Conservation (phyloP, 768 basidiomycete species). For the Baorangia bicolor region DNA sequence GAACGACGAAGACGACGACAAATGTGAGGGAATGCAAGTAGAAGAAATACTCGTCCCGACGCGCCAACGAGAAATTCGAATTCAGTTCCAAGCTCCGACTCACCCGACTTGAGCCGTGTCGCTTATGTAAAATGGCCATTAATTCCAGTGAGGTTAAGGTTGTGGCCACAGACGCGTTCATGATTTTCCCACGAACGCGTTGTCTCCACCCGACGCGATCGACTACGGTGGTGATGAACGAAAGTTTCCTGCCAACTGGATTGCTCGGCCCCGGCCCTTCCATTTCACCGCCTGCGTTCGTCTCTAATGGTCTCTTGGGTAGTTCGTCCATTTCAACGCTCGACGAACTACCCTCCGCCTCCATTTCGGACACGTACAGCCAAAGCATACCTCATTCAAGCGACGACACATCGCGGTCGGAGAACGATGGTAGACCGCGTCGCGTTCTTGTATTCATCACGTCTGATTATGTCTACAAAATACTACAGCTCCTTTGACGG, state of each 20-base stretch:
- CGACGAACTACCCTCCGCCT: background rate
- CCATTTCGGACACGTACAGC: background rate
- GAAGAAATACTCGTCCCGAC: conserved; percentile 34
- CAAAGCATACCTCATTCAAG: conserved; percentile 3
- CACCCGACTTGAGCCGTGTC: conserved; percentile 30
- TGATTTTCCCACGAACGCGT: conserved; percentile 19
- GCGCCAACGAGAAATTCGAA: conserved; percentile 20
- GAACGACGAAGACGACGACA: conserved; percentile 32
- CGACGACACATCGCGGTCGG: background rate
- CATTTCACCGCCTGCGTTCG: conserved; percentile 13
- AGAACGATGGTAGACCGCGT: background rate
- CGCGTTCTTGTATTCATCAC: background rate
- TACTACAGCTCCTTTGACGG: background rate
- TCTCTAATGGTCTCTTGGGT: conserved; percentile 35
- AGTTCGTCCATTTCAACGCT: background rate
- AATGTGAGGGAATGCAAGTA: conserved; percentile 17
- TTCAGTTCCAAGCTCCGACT: conserved; percentile 30
- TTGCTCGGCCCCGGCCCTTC: conserved; percentile 11
- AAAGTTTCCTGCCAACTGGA: conserved; percentile 25
- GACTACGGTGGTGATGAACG: conserved; percentile 3
- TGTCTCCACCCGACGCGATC: conserved; percentile 3
- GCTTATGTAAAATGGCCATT: conserved; percentile 23
- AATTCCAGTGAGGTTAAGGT: too few relatives aligned
- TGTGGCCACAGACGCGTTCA: conserved; percentile 20
- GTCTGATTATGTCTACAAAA: background rate